Percentiles rank a stretch among this genome's conserved stretches.
These are phyloP conservation scores for Phytophthora pisi DNA, from an alignment of 352 stramenopile species.

Conservation along the genomic window DNA sequence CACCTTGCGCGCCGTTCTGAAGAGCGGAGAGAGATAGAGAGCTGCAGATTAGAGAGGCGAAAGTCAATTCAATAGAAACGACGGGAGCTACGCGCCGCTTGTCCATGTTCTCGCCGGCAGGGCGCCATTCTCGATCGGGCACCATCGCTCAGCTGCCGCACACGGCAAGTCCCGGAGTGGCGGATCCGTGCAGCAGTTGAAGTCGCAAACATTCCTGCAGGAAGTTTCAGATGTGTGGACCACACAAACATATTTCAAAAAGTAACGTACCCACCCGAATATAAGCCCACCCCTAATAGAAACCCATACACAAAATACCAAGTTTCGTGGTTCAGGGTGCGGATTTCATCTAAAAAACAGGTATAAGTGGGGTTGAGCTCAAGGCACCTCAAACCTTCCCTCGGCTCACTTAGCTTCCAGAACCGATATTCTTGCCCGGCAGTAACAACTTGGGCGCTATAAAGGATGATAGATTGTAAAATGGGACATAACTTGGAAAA, in stretches of 20 bases:
- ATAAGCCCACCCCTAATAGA: too few species aligned
- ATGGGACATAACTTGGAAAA: too few species aligned
- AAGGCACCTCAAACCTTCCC: too few species aligned
- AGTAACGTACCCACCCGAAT: too few species aligned
- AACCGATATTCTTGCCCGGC: too few species aligned
- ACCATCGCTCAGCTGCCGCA: slow-evolving; percentile 45
- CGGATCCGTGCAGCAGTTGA: slow-evolving; percentile 8
- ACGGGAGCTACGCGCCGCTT: slow-evolving; percentile 49
- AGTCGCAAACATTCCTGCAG: slow-evolving; percentile 13
- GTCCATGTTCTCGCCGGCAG: slow-evolving; percentile 73
- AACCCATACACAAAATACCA: too few species aligned
- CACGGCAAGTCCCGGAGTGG: slow-evolving; percentile 16
- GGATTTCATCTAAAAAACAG: too few species aligned
- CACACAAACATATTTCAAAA: not conserved
- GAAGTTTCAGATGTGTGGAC: slow-evolving; percentile 3
- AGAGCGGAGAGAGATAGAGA: not conserved
- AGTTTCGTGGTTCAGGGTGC: too few species aligned
- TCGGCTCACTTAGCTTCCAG: too few species aligned
- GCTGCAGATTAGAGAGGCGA: not conserved
- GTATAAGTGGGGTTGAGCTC: too few species aligned
- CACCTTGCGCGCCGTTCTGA: slow-evolving; percentile 72
- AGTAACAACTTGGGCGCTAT: too few species aligned
- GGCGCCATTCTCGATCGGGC: slow-evolving; percentile 65
- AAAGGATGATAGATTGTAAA: too few species aligned
- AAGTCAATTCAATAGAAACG: not conserved